These are phyloP conservation scores for Dalbergia cultrata DNA, from an alignment of 306 rosid species.

Conservation along the genomic window DNA sequence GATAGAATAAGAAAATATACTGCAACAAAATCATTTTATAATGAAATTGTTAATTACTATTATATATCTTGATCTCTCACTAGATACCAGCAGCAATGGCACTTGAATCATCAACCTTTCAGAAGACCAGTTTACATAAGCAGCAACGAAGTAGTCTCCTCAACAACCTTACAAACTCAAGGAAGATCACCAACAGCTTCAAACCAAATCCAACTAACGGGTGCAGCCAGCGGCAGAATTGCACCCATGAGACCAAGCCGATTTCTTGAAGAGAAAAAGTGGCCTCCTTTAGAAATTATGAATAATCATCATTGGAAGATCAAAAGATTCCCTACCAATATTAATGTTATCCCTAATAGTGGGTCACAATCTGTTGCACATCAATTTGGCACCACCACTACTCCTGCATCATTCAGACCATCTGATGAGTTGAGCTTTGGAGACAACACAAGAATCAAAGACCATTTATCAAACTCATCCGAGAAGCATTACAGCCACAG, in stretches of 20 bases:
- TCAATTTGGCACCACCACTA: slow-evolving; percentile 42
- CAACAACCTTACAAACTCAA: slow-evolving; percentile 47
- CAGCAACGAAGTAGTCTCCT: slow-evolving; percentile 47
- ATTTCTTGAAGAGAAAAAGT: slow-evolving; percentile 61
- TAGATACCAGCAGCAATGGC: slow-evolving; percentile 54
- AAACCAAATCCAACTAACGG: slow-evolving; percentile 39
- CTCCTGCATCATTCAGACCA: slow-evolving; percentile 42
- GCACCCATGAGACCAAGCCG: slow-evolving; percentile 67
- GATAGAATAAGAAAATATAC: neutral
- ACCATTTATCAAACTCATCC: slow-evolving; percentile 40
- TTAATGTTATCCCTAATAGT: neutral
- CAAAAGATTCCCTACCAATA: slow-evolving; percentile 38
- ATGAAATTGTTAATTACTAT: neutral
- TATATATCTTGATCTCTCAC: neutral
- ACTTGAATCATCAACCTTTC: slow-evolving; percentile 41
- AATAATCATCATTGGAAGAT: slow-evolving; percentile 43
- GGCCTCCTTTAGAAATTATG: slow-evolving; percentile 58
- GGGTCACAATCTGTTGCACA: slow-evolving; percentile 37
- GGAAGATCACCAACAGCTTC: slow-evolving; percentile 45
- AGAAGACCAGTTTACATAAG: slow-evolving; percentile 48
- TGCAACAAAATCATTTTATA: neutral
- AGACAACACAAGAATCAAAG: slow-evolving; percentile 42
- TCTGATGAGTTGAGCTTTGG: slow-evolving; percentile 47
- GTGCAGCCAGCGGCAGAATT: slow-evolving; percentile 41
- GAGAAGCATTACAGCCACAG: slow-evolving; percentile 16